Conservation (phyloP, 2,329 filamentous ascomycete genomes). For the Nemania diffusa region DNA sequence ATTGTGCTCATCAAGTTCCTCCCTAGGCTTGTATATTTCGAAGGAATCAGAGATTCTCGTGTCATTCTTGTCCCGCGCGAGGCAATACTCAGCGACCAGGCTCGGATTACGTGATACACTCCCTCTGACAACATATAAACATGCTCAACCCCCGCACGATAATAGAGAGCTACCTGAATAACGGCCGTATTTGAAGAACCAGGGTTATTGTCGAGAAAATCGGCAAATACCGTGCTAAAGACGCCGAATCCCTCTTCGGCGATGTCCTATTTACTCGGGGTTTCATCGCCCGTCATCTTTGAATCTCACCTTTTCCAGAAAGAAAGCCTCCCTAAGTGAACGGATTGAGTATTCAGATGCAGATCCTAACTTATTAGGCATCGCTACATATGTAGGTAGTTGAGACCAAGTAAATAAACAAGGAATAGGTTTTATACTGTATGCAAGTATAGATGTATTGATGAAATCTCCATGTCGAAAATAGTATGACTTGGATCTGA, state of each 20-base stretch:
- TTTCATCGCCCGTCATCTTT: constrained; percentile 6
- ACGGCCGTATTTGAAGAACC: neutral
- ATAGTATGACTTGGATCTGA: no score
- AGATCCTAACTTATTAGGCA: neutral
- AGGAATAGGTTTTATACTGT: no score
- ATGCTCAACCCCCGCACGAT: no score
- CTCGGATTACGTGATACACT: constrained; percentile 43
- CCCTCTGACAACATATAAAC: constrained; percentile 49
- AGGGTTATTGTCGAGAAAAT: neutral
- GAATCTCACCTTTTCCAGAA: neutral
- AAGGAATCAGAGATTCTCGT: constrained; percentile 50
- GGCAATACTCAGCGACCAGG: constrained; percentile 47
- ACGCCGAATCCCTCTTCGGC: constrained; percentile 44
- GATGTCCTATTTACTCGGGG: constrained; percentile 29
- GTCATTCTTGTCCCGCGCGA: constrained; percentile 46
- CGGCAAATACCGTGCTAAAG: constrained; percentile 39
- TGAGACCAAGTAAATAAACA: neutral
- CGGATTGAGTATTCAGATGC: neutral
- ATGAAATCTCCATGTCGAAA: no score
- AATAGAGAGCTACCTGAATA: neutral
- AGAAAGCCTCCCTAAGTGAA: neutral
- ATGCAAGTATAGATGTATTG: no score
- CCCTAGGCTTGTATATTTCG: constrained; percentile 46
- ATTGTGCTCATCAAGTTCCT: constrained; percentile 49
- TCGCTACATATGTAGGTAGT: neutral